phyloP scores from a whole-genome alignment of 257 asterid genomes.

The Thymus mandschuricus region DNA sequence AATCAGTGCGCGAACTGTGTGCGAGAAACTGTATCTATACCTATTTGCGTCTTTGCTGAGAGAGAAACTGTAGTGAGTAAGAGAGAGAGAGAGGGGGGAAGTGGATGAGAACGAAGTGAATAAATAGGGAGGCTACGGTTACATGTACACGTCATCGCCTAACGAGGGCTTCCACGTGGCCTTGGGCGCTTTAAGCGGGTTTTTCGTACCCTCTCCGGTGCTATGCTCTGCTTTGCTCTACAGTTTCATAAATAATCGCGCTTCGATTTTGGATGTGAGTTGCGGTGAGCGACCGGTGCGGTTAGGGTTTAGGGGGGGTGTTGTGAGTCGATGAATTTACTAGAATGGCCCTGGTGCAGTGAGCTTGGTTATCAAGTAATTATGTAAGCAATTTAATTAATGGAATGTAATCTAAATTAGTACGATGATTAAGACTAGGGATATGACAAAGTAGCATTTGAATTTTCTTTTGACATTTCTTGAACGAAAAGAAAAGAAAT shows the following conservation, averaged over 20 bases:
- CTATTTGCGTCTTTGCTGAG: slow-evolving; percentile 26
- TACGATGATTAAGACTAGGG: background rate
- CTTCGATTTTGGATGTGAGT: background rate
- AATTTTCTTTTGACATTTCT: slow-evolving; percentile 8
- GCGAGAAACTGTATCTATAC: slow-evolving; percentile 19
- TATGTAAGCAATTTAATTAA: slow-evolving; percentile 7
- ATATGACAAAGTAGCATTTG: background rate
- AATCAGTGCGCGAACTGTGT: slow-evolving; percentile 42
- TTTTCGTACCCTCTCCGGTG: slow-evolving; percentile 26
- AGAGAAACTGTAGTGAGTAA: slow-evolving; percentile 36
- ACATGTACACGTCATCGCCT: slow-evolving; percentile 56
- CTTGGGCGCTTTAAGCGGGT: slow-evolving; percentile 34
- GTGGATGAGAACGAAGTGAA: slow-evolving; percentile 48
- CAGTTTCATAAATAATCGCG: slow-evolving; percentile 5
- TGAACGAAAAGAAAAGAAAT: slow-evolving; percentile 13
- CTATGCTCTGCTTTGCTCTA: slow-evolving; percentile 18
- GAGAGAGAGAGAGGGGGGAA: slow-evolving; percentile 31
- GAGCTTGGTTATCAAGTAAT: slow-evolving; percentile 11
- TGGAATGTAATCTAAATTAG: slow-evolving; percentile 24
- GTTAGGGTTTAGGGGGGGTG: slow-evolving; percentile 36
- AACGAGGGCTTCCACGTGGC: slow-evolving; percentile 58
- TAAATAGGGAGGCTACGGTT: slow-evolving; percentile 70
- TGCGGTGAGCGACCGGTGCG: slow-evolving; percentile 31
- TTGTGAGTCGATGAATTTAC: slow-evolving; percentile 6
- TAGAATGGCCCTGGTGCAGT: slow-evolving; percentile 26